Evolutionary conservation across 768 basidiomycete genomes (phyloP), one percentile per base, ranked within the genome.

Genomic region (Lactarius psammicola): DNA sequence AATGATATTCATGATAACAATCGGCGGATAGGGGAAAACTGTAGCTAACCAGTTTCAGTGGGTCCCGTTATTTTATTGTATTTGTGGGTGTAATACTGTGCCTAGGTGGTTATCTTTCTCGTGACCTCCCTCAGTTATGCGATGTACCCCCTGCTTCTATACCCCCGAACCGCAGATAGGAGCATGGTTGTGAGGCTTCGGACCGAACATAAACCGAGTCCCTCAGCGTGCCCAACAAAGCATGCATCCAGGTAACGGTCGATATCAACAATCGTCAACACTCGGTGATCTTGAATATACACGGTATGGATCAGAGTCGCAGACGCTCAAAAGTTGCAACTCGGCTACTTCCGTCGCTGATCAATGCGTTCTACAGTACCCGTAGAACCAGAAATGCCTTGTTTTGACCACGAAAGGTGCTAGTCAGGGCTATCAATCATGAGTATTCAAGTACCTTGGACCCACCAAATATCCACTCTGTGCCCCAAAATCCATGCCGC

Each of bases 31-130:
- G 53, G 6, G 23, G 56, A 36, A 11, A 46, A 11, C 42, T 18
- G 23, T 36, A 42, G 17, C 40, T 59, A 44, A 17, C 49, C 44
- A 4, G 53, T 36, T 67, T 67, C 18, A 57, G 66, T 67, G 62
- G 58, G 66, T 57, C 51, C 30, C 31, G 57, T 42, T 58, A 26
- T 36, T 33, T 46, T 38, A 33, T 44, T 28, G n/a, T 20, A 23
- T 42, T 38, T 33, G 44, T 28, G 51, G 31, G 18, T 26, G 26
- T 63, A 42, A 67, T 38, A 15, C 40, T 54, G 33, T 63, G n/a
- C 26, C 54, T 20, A 66, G 65, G 56, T 34, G 61, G 61, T 54
- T 54, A 20, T 40, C 42, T 38, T 34, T n/a, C 40, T 17, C 53
- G 28, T 17, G 46, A 34, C 28, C 30, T 34, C 30, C 36, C 5